Conservation (phyloP, 768 basidiomycete species). For the Boletus coccyginus region DNA sequence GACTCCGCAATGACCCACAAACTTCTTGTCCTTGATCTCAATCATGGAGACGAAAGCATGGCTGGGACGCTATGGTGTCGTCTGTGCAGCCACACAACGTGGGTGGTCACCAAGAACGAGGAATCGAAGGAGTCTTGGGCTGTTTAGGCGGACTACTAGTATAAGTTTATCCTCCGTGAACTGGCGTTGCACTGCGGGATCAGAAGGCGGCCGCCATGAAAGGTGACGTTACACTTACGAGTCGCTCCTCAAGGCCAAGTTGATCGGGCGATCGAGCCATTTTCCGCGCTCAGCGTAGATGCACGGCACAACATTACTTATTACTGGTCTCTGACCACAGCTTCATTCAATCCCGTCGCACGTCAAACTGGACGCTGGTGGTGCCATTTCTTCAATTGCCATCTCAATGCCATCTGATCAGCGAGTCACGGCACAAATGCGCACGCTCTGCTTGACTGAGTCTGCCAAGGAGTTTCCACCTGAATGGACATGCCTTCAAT, state of each 20-base stretch:
- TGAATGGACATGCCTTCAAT: neutral
- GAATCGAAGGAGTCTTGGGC: constrained; percentile 76
- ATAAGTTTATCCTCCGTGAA: constrained; percentile 9
- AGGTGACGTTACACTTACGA: constrained; percentile 13
- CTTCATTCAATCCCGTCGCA: neutral
- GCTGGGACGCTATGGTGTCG: constrained; percentile 71
- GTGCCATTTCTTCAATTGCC: too few relatives aligned
- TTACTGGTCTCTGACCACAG: neutral
- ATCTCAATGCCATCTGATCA: neutral
- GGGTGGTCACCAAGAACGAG: constrained; percentile 43
- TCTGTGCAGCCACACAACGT: constrained; percentile 83
- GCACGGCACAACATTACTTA: too few relatives aligned
- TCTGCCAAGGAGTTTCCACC: neutral
- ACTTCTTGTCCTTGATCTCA: constrained; percentile 63
- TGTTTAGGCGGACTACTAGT: constrained; percentile 62
- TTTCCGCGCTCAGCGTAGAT: too few relatives aligned
- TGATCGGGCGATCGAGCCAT: too few relatives aligned
- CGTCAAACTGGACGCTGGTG: neutral
- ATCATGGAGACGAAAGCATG: constrained; percentile 53
- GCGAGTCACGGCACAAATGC: neutral
- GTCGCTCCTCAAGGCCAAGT: too few relatives aligned
- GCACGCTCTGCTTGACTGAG: neutral
- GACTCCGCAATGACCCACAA: constrained; percentile 44
- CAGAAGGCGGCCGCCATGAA: constrained; percentile 56
- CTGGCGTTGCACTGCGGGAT: constrained; percentile 4